A percentile compares a stretch with the other conserved stretches of the same genome.
Conservation (phyloP, 352 stramenopile genomes). For the Elongisporangium undulatum region DNA sequence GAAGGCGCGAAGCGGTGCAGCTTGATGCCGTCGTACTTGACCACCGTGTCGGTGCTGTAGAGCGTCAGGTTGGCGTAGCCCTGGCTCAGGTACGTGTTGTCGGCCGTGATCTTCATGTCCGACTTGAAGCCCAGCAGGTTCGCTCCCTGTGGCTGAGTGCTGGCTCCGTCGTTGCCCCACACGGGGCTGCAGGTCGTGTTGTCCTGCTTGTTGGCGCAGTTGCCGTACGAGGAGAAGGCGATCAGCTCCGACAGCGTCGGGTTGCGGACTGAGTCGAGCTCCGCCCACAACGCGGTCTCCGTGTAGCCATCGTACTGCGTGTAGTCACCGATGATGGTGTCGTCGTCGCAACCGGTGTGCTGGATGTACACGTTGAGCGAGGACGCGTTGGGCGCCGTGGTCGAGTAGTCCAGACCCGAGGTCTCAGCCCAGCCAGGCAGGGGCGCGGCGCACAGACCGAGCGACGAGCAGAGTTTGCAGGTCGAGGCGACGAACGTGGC, state of each 20-base stretch:
- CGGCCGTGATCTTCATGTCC: conserved; percentile 26
- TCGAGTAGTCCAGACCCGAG: conserved; percentile 48
- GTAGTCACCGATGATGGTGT: conserved; percentile 50
- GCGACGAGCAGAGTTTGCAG: conserved; percentile 29
- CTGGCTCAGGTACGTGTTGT: conserved; percentile 47
- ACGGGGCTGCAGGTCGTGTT: conserved; percentile 63
- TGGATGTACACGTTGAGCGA: conserved; percentile 34
- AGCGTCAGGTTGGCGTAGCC: conserved; percentile 59
- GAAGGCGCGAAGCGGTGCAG: conserved; percentile 49
- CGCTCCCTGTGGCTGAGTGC: conserved; percentile 34
- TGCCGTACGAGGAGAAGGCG: conserved; percentile 44
- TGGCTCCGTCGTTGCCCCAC: conserved; percentile 45
- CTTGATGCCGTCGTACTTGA: conserved; percentile 40
- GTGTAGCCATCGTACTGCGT: conserved; percentile 42
- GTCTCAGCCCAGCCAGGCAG: conserved; percentile 49
- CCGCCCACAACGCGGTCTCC: conserved; percentile 31
- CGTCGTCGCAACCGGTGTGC: conserved; percentile 49
- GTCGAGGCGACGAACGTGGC: conserved; percentile 22
- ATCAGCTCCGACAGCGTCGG: conserved; percentile 42
- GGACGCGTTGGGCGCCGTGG: conserved; percentile 14
- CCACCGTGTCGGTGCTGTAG: conserved; percentile 31
- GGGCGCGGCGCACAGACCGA: conserved; percentile 48
- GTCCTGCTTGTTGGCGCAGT: conserved; percentile 32
- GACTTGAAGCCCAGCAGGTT: conserved; percentile 43
- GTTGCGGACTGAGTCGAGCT: conserved; percentile 35